phyloP scores from a whole-genome alignment of 2,329 filamentous ascomycete genomes.

The Chaetomium sp. region DNA sequence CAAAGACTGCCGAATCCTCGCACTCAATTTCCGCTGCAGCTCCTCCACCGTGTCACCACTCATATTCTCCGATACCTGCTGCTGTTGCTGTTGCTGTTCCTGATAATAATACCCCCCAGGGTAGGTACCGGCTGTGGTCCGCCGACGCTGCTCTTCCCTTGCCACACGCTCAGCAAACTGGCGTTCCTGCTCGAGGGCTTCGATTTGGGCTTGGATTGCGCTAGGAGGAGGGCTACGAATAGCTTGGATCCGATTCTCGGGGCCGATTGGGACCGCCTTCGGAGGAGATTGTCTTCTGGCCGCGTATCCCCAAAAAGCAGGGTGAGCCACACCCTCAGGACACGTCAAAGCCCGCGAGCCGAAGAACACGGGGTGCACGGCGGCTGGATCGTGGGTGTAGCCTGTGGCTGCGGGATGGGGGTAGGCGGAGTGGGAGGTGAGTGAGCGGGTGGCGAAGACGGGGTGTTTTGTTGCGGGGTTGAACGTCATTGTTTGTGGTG shows the following conservation, averaged over 20 bases:
- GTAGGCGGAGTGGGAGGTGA: slow-evolving; percentile 21
- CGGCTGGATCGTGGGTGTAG: slow-evolving; percentile 26
- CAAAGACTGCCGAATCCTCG: slow-evolving; percentile 17
- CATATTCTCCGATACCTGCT: background rate
- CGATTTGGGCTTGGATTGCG: slow-evolving; percentile 27
- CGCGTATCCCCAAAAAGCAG: slow-evolving; percentile 20
- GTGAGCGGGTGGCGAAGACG: slow-evolving; percentile 27
- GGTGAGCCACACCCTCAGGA: slow-evolving; percentile 21
- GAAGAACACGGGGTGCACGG: slow-evolving; percentile 30
- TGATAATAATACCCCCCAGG: too few species aligned
- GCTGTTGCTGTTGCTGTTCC: too few species aligned
- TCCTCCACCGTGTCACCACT: slow-evolving; percentile 13
- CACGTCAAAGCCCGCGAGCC: slow-evolving; percentile 23
- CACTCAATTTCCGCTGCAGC: slow-evolving; percentile 16
- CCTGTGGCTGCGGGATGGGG: slow-evolving; percentile 29
- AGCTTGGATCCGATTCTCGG: background rate
- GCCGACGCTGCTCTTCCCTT: slow-evolving; percentile 17
- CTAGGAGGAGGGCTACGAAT: background rate
- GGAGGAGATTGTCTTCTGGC: slow-evolving; percentile 17
- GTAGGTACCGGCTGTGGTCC: background rate
- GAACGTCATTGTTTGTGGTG: too few species aligned
- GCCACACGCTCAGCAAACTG: slow-evolving; percentile 24
- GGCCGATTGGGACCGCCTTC: background rate
- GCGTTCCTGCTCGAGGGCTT: slow-evolving; percentile 30
- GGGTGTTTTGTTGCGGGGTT: slow-evolving; percentile 30